Conservation (phyloP, 202 grass and related monocot genomes). For the Zizania palustris region DNA sequence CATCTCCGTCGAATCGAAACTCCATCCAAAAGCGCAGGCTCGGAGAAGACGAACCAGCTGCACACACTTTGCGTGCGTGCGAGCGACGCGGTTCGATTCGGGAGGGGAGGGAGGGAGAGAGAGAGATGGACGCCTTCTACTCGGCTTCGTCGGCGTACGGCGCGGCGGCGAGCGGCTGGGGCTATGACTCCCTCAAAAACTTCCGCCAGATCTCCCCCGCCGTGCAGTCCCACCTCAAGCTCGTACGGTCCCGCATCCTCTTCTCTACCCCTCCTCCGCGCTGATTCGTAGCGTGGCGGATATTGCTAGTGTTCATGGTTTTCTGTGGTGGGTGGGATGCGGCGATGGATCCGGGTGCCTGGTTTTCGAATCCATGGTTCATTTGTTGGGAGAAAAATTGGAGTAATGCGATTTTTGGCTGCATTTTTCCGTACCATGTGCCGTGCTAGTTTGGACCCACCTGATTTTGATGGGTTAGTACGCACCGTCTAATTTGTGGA, state of each 20-base stretch:
- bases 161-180: constrained; percentile 40
- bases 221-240: constrained; percentile 84
- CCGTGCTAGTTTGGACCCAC: not conserved
- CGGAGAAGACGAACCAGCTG: not conserved
- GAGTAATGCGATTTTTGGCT: not conserved
- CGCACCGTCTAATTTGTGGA: no score
- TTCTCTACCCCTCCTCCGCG: not conserved
- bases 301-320: not conserved
- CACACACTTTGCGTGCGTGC: constrained; percentile 29
- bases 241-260: constrained; percentile 26
- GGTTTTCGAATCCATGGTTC: not conserved
- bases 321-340: not conserved
- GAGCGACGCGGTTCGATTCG: constrained; percentile 2
- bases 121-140: constrained; percentile 64
- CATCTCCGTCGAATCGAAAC: no score
- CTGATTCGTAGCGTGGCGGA: not conserved
- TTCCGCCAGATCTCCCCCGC: constrained; percentile 65
- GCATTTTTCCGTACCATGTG: no score
- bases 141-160: constrained; percentile 41
- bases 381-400: not conserved
- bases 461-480: no score
- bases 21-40: no score
- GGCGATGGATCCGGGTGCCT: not conserved
- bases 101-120: not conserved
- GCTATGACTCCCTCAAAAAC: constrained; percentile 73